These are phyloP conservation scores for Melampsora americana DNA, from an alignment of 1,284 basidiomycete species.

Conservation along the genomic window DNA sequence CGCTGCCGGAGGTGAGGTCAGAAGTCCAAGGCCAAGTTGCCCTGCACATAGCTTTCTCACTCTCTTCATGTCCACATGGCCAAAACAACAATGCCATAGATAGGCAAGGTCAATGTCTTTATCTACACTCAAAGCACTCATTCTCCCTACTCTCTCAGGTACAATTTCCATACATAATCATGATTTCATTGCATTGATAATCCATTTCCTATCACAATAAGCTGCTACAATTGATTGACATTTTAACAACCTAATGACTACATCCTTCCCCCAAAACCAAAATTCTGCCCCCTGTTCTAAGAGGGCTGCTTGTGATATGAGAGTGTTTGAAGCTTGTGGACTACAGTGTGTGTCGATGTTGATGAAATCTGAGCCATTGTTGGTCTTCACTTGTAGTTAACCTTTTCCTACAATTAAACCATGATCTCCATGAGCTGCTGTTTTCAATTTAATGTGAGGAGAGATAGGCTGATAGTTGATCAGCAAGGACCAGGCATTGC, in stretches of 20 bases:
- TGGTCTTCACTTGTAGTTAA: not conserved
- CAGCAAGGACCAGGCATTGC: not conserved
- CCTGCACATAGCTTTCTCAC: not conserved
- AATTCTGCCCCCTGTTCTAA: not conserved
- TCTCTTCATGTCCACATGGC: slow-evolving; percentile 2
- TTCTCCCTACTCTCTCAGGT: too few relatives aligned
- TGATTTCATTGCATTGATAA: slow-evolving; percentile 3
- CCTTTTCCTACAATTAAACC: not conserved
- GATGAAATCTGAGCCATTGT: not conserved
- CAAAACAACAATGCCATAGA: slow-evolving; percentile 30
- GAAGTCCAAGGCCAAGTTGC: not conserved
- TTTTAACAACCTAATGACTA: not conserved
- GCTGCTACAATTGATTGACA: not conserved
- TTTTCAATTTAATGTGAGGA: not conserved
- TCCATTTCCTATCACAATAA: not conserved
- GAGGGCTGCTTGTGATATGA: not conserved
- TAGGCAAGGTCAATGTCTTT: not conserved
- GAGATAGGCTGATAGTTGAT: not conserved
- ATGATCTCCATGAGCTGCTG: not conserved
- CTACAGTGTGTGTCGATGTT: not conserved
- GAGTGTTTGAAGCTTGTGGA: too few relatives aligned
- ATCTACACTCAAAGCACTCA: not conserved
- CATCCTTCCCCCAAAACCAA: not conserved
- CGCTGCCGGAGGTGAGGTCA: not conserved
- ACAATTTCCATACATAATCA: too few relatives aligned